Percentiles rank a stretch among this genome's conserved stretches.
Conservation (phyloP, 495 filamentous ascomycete genomes). For the Lichina pygmaea region DNA sequence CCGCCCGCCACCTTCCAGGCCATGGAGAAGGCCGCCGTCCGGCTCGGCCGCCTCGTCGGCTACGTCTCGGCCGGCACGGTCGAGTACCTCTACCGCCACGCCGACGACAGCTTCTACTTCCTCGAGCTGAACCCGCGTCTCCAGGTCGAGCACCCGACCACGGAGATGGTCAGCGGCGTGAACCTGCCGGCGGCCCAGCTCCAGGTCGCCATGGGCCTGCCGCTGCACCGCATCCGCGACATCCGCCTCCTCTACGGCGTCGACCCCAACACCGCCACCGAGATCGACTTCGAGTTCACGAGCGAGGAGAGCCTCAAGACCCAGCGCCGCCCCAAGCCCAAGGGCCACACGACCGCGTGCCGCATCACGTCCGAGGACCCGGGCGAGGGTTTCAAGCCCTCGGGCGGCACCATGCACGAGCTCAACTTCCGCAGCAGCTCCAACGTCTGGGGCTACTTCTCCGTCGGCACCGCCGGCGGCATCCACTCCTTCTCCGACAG, state of each 20-base stretch:
- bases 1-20: constrained; percentile 66
- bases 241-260: constrained; percentile 91
- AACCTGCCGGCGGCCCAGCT: constrained; percentile 93
- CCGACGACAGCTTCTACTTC: constrained; percentile 99
- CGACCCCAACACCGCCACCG: constrained; percentile 57
- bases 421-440: constrained; percentile 96
- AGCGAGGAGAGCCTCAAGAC: constrained; percentile 57
- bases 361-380: constrained; percentile 99
- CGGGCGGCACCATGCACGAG: constrained; percentile 95
- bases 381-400: constrained; percentile 98
- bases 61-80: constrained; percentile 98
- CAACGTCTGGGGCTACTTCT: constrained; percentile 99
- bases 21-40: constrained; percentile 93
- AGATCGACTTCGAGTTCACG: constrained; percentile 94
- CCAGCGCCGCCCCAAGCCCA: constrained; percentile 72
- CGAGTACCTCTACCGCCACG: constrained; percentile 96
- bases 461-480: constrained; percentile 79
- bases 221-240: constrained; percentile 81
- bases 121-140: constrained; percentile 92
- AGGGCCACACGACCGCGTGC: constrained; percentile 93
- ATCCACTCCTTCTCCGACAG: constrained; percentile 99
- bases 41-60: constrained; percentile 75
- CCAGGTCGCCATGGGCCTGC: constrained; percentile 96
- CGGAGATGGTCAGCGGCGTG: constrained; percentile 96
- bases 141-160: constrained; percentile 97